Base-by-base conservation (phyloP, 345 rosid genomes). In the Syzygium jambos region DNA sequence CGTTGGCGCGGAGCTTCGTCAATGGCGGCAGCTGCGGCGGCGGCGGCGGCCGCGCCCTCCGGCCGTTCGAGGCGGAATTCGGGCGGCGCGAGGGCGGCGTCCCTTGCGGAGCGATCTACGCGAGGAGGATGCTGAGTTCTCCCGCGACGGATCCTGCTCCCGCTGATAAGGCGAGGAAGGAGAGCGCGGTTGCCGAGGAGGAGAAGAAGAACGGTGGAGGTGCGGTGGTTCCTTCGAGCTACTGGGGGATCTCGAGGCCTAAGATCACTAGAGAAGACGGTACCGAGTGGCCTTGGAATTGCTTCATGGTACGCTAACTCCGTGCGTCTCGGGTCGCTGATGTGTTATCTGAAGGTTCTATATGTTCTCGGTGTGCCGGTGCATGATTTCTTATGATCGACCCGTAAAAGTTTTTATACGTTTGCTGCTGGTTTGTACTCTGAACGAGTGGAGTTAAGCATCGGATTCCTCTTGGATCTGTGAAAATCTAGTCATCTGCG, bases 251-350 rank as follows among this genome's bases (percentile, higher is more conserved):
- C 46, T 86, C 91, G 83, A 92, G 90, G 88, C 93, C 93, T n/a
- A 93, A 90, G 92, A 87, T 95, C 86, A 85, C 88, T 17, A 87
- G 92, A 85, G 94, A 88, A 78, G 97, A 96, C 87, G 97, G 97
- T 46, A 89, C 94, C 0, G 92, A 90, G 77, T 95, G 98, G 98
- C 96, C 97, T 25, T 95, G 98, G 98, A 95, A 96, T 87, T 94
- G 93, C 88, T 96, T 96, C 89, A 94, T 91, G 95, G 98, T 92
- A 73, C 2, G 82, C 19, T 73, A 0, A 38, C 78, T 78, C 38
- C 59, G 49, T 43, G n/a, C 15, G 9, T 85, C 23, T 80, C 51
- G 52, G 38, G 55, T 46, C 54, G 14, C 11, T 11, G 56, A 51
- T 52, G 61, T 52, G 17, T 65, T 9, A 19, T 84, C 43, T 21